Evolutionary conservation across 495 filamentous ascomycete genomes (phyloP), one percentile per base, ranked within the genome.

Genomic region (Sporormia fimetaria): DNA sequence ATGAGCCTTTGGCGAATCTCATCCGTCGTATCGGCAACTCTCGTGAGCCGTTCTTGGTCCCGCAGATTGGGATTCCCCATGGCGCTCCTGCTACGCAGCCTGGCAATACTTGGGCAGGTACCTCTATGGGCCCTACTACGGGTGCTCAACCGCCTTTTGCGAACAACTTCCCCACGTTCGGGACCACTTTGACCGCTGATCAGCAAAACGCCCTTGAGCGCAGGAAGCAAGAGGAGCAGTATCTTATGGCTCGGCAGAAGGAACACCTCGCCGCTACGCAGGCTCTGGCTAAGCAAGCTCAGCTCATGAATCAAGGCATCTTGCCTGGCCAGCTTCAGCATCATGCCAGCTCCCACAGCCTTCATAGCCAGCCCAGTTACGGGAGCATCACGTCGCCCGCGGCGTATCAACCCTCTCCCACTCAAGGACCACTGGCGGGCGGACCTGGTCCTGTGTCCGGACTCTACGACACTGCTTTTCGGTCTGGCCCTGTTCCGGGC

Each of bases 11-110:
- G n/a, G 90, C 88, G 6, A 84, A 93, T 57, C 70, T 98, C 17
- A 94, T 98, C 46, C 73, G 90, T 21, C 83, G 87, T 27, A 98
- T 98, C 53, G 90, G 90, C 3, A 98, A 98, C 63, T 96, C 92
- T 1, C 70, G 90, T 7, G 90, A 98, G 61, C 90, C 90, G 0
- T 98, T 98, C 66, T 71, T 98, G 12, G 90, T 98, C 26, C 90
- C 90, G 21, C 87, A 96, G 58, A 94, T 95, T 52, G 87, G 87
- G 24, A 81, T 95, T 42, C 76, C 86, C 32, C 87, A 94, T 60
- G 87, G 85, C 7, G 76, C 78, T 4, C 71, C 83, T 7, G 40
- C 59, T 1, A 64, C 64, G 22, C 63, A 63, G 7, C 64, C 69
- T 23, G 70, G 71, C 37, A 64, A 64, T 33, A 49, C 62, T 27